phyloP scores from a whole-genome alignment of 768 basidiomycete species.

The Austroboletus eburneus region DNA sequence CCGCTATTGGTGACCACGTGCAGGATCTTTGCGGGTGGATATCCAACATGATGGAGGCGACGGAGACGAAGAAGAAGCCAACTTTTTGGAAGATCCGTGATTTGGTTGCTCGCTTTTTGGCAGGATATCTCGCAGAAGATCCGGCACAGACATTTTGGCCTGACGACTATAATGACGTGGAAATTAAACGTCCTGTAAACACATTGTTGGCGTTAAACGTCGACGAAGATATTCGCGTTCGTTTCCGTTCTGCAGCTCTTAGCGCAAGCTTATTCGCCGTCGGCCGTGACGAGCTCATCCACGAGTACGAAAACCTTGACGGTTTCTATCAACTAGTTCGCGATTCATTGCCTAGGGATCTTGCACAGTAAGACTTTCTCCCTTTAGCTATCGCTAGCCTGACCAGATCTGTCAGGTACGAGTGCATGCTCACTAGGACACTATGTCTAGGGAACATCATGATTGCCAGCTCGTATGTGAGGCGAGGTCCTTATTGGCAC shows the following conservation, averaged over 20 bases:
- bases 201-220: constrained; percentile 50
- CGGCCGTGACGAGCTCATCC: constrained; percentile 29
- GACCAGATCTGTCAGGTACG: constrained; percentile 47
- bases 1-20: constrained; percentile 42
- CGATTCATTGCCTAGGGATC: constrained; percentile 38
- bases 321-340: constrained; percentile 46
- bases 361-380: constrained; percentile 43
- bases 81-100: constrained; percentile 69
- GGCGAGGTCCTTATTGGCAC: constrained; percentile 86
- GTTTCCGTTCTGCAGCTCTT: constrained; percentile 68
- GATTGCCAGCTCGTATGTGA: constrained; percentile 69
- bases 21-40: constrained; percentile 54
- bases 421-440: constrained; percentile 69
- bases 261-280: constrained; percentile 56
- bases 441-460: constrained; percentile 73
- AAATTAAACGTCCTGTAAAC: constrained; percentile 36
- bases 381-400: constrained; percentile 5
- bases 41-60: constrained; percentile 37
- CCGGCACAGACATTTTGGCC: constrained; percentile 51
- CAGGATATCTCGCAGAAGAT: constrained; percentile 58
- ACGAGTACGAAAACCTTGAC: constrained; percentile 20
- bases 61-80: constrained; percentile 35
- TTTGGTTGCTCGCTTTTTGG: constrained; percentile 58
- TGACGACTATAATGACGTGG: constrained; percentile 22
- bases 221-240: constrained; percentile 82